Percentiles rank a stretch among this genome's conserved stretches.
These are phyloP conservation scores for Thozetella sp. DNA, from an alignment of 495 filamentous ascomycete genomes.

Conservation along the genomic window DNA sequence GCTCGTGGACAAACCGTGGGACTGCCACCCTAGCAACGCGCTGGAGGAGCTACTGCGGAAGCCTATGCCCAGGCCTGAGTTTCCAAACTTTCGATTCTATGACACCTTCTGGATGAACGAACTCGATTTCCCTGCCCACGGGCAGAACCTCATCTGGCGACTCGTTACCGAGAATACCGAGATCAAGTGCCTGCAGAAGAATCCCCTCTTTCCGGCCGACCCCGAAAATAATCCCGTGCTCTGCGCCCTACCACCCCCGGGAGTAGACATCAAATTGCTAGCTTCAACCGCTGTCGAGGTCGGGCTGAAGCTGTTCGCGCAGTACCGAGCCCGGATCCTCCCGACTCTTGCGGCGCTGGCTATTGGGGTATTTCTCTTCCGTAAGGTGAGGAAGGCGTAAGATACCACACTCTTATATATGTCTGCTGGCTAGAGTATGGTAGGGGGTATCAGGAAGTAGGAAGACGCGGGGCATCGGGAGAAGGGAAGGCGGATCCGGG, in stretches of 20 bases:
- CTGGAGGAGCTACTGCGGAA: conserved; percentile 6
- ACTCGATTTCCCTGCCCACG: conserved; percentile 8
- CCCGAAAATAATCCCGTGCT: conserved; percentile 21
- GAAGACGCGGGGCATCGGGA: too few relatives aligned
- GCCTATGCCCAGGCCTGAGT: not conserved
- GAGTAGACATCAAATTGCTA: not conserved
- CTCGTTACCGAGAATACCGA: conserved; percentile 13
- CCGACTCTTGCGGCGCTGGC: not conserved
- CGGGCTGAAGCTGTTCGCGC: not conserved
- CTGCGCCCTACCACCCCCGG: conserved; percentile 6
- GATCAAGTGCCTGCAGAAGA: conserved; percentile 11
- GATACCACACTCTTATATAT: too few relatives aligned
- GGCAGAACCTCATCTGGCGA: conserved; percentile 11
- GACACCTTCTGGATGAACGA: conserved; percentile 12
- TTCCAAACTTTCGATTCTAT: conserved; percentile 9
- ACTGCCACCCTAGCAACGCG: conserved; percentile 7
- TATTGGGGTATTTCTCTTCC: not conserved
- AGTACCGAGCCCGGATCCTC: not conserved
- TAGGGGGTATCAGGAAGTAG: too few relatives aligned
- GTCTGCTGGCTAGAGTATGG: too few relatives aligned
- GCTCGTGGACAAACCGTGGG: conserved; percentile 7
- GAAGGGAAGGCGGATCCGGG: too few relatives aligned
- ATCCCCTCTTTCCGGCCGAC: conserved; percentile 9
- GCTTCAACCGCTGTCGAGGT: not conserved
- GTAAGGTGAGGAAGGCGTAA: not conserved